Percentiles rank a stretch among this genome's conserved stretches.
Conservation (phyloP, 345 rosid genomes). For the Hirschfeldia incana region DNA sequence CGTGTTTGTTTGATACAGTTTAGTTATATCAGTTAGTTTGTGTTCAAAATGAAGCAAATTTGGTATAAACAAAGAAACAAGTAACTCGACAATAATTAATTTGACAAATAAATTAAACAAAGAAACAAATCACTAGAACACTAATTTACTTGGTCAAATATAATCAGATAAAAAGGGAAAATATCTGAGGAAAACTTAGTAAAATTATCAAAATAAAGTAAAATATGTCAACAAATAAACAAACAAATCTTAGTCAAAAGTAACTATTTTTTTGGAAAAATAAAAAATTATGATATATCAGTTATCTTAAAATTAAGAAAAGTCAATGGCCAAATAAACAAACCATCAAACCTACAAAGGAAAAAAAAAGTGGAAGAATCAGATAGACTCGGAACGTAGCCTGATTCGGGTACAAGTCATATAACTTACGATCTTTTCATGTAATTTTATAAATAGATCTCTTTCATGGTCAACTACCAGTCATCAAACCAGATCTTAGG, state of each 20-base stretch:
- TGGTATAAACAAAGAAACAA: not conserved
- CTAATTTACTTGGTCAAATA: not conserved
- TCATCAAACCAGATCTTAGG: too few species aligned
- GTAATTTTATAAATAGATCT: too few species aligned
- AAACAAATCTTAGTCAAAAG: not conserved
- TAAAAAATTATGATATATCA: not conserved
- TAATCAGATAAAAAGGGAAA: not conserved
- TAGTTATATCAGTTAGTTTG: not conserved
- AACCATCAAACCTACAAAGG: not conserved
- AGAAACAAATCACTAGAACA: not conserved
- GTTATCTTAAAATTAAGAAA: not conserved
- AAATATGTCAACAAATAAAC: not conserved
- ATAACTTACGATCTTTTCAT: too few species aligned
- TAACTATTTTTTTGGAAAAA: not conserved
- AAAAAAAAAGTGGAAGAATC: not conserved
- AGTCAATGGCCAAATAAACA: not conserved
- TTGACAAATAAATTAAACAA: not conserved
- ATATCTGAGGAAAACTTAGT: not conserved
- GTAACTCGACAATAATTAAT: not conserved
- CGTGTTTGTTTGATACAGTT: not conserved
- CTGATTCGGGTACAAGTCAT: not conserved
- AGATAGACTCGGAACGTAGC: not conserved
- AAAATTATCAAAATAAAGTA: not conserved
- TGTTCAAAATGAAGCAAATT: not conserved
- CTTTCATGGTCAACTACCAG: too few species aligned